Evolutionary conservation across 768 basidiomycete species (phyloP).

Genomic region (Boletus bicolor): DNA sequence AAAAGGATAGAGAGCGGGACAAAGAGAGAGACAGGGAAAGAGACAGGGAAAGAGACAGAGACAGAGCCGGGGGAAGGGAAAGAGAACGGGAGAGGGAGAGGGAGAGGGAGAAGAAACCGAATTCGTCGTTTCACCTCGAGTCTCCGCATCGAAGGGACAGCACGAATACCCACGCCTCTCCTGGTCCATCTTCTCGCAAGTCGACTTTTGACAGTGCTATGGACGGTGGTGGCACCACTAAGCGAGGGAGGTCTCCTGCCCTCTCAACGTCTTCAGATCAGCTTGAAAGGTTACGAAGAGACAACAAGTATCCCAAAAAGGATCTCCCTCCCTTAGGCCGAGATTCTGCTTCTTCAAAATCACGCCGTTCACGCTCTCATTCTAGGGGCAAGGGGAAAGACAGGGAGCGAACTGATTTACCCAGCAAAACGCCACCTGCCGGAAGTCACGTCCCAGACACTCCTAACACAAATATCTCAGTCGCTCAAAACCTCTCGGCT

Average conservation of each 20-base stretch:
- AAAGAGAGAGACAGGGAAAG: background rate
- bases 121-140: background rate
- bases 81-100: background rate
- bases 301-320: constrained; percentile 3
- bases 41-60: background rate
- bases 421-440: constrained; percentile 1
- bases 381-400: constrained; percentile 13
- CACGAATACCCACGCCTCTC: constrained; percentile 10
- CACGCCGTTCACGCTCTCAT: constrained; percentile 8
- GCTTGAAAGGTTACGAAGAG: constrained; percentile 22
- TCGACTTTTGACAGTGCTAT: constrained; percentile 9
- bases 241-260: constrained; percentile 23
- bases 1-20: background rate
- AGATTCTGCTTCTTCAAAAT: constrained; percentile 3
- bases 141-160: constrained; percentile 20
- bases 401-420: background rate
- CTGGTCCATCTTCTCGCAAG: constrained; percentile 14
- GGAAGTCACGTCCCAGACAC: background rate
- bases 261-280: constrained; percentile 27
- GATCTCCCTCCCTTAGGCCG: constrained; percentile 4
- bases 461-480: background rate
- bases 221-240: constrained; percentile 7
- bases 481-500: background rate
- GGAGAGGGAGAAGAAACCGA: constrained; percentile 9
- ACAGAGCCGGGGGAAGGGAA: background rate